Evolutionary conservation across 495 filamentous ascomycete species (phyloP).

Genomic region (Xylaria nigripes): DNA sequence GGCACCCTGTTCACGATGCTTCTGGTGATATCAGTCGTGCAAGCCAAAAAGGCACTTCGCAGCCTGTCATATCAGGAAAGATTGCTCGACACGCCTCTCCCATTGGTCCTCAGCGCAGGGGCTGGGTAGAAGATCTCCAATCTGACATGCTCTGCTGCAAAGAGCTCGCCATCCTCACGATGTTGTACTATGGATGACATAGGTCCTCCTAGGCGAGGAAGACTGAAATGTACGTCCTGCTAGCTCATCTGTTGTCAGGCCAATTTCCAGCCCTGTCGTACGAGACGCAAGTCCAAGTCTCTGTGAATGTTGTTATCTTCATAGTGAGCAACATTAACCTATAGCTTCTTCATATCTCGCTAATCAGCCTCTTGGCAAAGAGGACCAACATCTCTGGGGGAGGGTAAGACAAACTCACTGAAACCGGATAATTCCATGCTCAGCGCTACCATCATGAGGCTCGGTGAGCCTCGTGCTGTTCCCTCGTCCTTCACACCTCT

Average conservation of each 20-base stretch:
- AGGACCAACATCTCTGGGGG: neutral
- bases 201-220: conserved; percentile 1
- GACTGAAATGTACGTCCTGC: conserved; percentile 4
- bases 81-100: neutral
- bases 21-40: conserved; percentile 7
- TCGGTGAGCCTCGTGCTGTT: neutral
- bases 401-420: conserved; percentile 11
- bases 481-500: conserved; percentile 8
- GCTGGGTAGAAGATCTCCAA: conserved; percentile 7
- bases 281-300: conserved; percentile 3
- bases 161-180: conserved; percentile 8
- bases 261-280: neutral
- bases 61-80: conserved; percentile 9
- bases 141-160: conserved; percentile 1
- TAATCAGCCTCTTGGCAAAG: neutral
- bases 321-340: neutral
- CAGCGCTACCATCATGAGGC: neutral
- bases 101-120: conserved; percentile 8
- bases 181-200: conserved; percentile 12
- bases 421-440: neutral
- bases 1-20: neutral
- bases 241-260: neutral
- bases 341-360: conserved; percentile 8
- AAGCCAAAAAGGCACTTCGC: conserved; percentile 8
- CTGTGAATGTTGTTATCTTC: neutral